A percentile compares a stretch with the other conserved stretches of the same genome.
Conservation (phyloP, 2,329 filamentous ascomycete species). For the Tolypocladium sp. region DNA sequence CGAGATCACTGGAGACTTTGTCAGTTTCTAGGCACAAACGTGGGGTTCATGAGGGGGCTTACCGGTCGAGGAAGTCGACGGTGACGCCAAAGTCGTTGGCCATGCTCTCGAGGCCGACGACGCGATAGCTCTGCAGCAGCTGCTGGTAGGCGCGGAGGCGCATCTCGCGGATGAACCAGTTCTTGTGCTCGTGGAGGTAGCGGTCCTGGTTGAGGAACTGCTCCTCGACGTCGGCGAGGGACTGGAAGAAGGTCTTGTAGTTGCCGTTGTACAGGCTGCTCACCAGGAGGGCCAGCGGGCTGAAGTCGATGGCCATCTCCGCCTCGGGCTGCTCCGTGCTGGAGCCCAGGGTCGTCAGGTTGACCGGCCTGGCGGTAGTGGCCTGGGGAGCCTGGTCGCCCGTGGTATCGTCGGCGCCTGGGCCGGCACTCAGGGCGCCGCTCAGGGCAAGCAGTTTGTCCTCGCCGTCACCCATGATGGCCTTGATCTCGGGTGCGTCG, state of each 20-base stretch:
- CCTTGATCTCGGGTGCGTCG: conserved; percentile 96
- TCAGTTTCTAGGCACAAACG: neutral
- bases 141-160: conserved; percentile 92
- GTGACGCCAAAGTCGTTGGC: conserved; percentile 94
- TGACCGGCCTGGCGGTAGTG: conserved; percentile 57
- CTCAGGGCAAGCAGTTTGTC: conserved; percentile 79
- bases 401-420: conserved; percentile 71
- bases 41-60: conserved; percentile 24
- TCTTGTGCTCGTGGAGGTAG: conserved; percentile 90
- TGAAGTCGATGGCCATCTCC: conserved; percentile 81
- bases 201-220: conserved; percentile 90
- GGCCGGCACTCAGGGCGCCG: conserved; percentile 72
- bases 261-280: conserved; percentile 87
- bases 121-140: conserved; percentile 91
- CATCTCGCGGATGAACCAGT: conserved; percentile 99
- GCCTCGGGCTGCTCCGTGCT: conserved; percentile 64
- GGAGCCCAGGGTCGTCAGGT: conserved; percentile 74
- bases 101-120: conserved; percentile 96
- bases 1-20: conserved; percentile 60
- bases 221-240: conserved; percentile 83
- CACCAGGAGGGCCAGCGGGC: conserved; percentile 77
- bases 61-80: conserved; percentile 93
- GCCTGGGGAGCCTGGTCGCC: conserved; percentile 45
- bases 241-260: conserved; percentile 89
- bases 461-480: conserved; percentile 82